phyloP scores from a whole-genome alignment of 1,139 yeast species.

The Nakaseomyces kungkrabaensis region DNA sequence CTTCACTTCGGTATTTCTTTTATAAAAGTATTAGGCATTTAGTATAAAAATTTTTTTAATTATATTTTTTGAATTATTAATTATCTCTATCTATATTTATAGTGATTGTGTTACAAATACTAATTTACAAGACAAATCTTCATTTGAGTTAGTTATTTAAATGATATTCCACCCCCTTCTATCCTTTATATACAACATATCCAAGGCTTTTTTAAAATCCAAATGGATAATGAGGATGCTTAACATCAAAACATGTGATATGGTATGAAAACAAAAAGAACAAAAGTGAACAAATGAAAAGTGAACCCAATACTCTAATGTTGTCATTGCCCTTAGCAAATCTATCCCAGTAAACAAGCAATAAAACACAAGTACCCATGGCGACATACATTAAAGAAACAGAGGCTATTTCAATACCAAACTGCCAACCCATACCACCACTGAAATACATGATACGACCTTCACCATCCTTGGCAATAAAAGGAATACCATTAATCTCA shows the following conservation, averaged over 20 bases:
- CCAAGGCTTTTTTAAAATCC: slow-evolving; percentile 6
- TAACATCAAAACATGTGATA: slow-evolving; percentile 30
- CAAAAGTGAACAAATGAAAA: slow-evolving; percentile 19
- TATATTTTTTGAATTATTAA: too few relatives aligned
- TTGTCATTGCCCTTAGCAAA: slow-evolving; percentile 11
- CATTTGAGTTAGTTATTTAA: too few relatives aligned
- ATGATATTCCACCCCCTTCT: too few relatives aligned
- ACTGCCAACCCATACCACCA: slow-evolving; percentile 57
- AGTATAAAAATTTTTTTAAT: too few relatives aligned
- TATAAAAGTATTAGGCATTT: too few relatives aligned
- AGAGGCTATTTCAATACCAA: slow-evolving; percentile 53
- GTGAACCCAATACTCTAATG: slow-evolving; percentile 15
- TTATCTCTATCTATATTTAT: too few relatives aligned
- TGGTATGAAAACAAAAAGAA: slow-evolving; percentile 31
- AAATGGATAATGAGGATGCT: slow-evolving; percentile 34
- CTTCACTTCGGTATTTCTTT: too few relatives aligned
- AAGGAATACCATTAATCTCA: slow-evolving; percentile 49
- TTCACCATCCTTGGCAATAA: slow-evolving; percentile 42
- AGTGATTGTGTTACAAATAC: too few relatives aligned
- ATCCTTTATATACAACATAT: too few relatives aligned
- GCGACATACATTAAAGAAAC: slow-evolving; percentile 41
- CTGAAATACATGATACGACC: slow-evolving; percentile 45
- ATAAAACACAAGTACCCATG: slow-evolving; percentile 35
- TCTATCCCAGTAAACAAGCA: slow-evolving; percentile 30
- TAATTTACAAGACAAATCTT: too few relatives aligned